Evolutionary conservation across 805 yeast species (phyloP).

Genomic region (Myxozyma vanderwaltii): DNA sequence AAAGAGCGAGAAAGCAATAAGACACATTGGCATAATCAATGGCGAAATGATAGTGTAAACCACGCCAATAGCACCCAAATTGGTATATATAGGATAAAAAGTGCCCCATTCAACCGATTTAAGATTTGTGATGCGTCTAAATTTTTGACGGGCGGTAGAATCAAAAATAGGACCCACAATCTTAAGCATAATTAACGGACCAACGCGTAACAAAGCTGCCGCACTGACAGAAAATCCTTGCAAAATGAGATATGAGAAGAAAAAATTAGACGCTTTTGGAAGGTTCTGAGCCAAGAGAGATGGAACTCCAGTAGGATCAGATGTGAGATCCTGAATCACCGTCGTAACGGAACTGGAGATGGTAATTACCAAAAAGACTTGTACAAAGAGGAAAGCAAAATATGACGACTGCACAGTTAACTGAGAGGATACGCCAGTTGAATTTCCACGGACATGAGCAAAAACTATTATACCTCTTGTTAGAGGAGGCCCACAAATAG

Average conservation of each 20-base stretch:
- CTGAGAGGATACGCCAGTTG: constrained; percentile 73
- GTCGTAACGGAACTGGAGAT: constrained; percentile 82
- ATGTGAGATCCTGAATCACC: constrained; percentile 69
- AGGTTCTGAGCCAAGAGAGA: constrained; percentile 68
- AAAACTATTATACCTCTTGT: constrained; percentile 43
- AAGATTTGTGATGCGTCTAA: constrained; percentile 49
- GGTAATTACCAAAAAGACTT: constrained; percentile 80
- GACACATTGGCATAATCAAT: constrained; percentile 61
- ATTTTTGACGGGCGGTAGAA: constrained; percentile 63
- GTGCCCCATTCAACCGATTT: constrained; percentile 74
- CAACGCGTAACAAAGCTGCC: constrained; percentile 62
- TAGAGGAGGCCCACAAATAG: background rate
- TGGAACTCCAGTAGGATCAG: constrained; percentile 72
- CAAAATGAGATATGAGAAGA: constrained; percentile 72
- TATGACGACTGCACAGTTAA: constrained; percentile 76
- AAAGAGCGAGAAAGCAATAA: constrained; percentile 58
- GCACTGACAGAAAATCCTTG: constrained; percentile 80
- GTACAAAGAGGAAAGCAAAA: constrained; percentile 76
- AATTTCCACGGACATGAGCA: constrained; percentile 73
- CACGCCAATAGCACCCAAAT: constrained; percentile 74
- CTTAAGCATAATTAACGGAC: constrained; percentile 50
- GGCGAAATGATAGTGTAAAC: constrained; percentile 83
- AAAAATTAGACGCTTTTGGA: constrained; percentile 85
- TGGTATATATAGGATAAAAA: constrained; percentile 72
- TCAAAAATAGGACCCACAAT: constrained; percentile 47